A percentile compares a stretch with the other conserved stretches of the same genome.
These are phyloP conservation scores for Torrubiella hemipterigena DNA, from an alignment of 2,329 filamentous ascomycete species.

Conservation along the genomic window DNA sequence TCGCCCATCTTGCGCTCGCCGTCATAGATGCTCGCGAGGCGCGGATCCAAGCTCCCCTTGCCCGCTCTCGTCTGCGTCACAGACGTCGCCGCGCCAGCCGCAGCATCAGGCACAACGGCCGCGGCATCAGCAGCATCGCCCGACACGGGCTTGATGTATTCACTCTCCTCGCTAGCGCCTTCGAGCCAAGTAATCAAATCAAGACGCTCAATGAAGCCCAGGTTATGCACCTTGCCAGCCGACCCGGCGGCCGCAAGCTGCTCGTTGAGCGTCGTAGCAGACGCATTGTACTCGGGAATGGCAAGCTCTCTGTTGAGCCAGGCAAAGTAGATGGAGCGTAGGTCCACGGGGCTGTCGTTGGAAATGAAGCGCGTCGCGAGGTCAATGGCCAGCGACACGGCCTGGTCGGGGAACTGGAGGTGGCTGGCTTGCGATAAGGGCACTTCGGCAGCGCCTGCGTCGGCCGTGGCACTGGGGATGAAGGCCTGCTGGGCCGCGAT, in stretches of 20 bases:
- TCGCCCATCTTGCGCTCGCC: conserved; percentile 88
- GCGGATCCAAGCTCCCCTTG: conserved; percentile 62
- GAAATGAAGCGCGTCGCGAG: conserved; percentile 78
- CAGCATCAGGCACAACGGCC: conserved; percentile 24
- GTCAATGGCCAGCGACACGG: conserved; percentile 55
- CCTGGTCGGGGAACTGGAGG: conserved; percentile 57
- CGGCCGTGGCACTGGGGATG: conserved; percentile 59
- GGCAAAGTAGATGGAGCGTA: conserved; percentile 92
- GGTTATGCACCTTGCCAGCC: conserved; percentile 64
- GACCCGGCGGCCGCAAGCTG: conserved; percentile 52
- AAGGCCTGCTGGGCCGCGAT: conserved; percentile 62
- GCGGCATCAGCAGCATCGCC: conserved; percentile 42
- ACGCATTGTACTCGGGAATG: conserved; percentile 83
- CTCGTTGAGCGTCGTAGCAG: conserved; percentile 69
- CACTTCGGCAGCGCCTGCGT: conserved; percentile 49
- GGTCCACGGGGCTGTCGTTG: conserved; percentile 61
- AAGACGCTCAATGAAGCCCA: conserved; percentile 82
- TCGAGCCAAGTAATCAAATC: conserved; percentile 91
- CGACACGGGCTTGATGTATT: conserved; percentile 79
- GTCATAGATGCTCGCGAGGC: conserved; percentile 79
- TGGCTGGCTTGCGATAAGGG: conserved; percentile 65
- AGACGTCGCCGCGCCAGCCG: conserved; percentile 20
- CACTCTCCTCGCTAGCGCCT: conserved; percentile 78
- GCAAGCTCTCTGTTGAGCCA: conserved; percentile 88
- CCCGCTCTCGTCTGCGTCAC: conserved; percentile 39